Evolutionary conservation across 2,329 filamentous ascomycete genomes (phyloP).

Genomic region (Paraphoma sp.): DNA sequence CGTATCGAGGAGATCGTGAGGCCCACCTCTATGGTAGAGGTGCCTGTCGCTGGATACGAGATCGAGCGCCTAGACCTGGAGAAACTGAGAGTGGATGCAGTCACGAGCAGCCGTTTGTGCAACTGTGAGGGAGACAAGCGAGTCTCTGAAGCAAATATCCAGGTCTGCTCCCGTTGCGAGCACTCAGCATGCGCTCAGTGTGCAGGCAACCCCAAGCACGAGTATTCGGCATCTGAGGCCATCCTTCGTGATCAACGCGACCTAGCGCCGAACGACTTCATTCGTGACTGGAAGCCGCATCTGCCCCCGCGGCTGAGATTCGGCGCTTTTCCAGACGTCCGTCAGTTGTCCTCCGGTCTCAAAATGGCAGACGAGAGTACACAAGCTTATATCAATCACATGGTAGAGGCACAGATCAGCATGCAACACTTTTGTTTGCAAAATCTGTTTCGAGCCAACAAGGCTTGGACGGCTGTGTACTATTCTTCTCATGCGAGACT

Average conservation of each 20-base stretch:
- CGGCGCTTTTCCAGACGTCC: conserved; percentile 20
- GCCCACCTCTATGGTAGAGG: neutral
- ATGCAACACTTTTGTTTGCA: conserved; percentile 19
- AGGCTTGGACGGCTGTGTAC: conserved; percentile 54
- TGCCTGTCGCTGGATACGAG: neutral
- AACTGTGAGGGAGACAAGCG: conserved; percentile 61
- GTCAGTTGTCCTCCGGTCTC: neutral
- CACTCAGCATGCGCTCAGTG: conserved; percentile 64
- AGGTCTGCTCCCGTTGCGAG: conserved; percentile 58
- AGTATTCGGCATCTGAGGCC: conserved; percentile 38
- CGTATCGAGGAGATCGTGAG: neutral
- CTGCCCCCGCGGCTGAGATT: conserved; percentile 32
- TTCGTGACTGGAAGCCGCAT: conserved; percentile 45
- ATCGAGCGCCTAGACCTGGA: conserved; percentile 13
- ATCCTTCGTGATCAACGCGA: conserved; percentile 33
- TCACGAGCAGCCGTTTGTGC: conserved; percentile 57
- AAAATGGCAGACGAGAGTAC: neutral
- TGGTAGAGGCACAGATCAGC: conserved; percentile 14
- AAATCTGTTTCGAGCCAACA: conserved; percentile 29
- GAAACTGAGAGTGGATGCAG: conserved; percentile 29
- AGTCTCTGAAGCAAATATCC: conserved; percentile 49
- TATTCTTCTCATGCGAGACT: conserved; percentile 47
- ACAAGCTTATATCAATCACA: conserved; percentile 9
- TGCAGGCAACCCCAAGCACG: conserved; percentile 61
- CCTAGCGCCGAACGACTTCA: conserved; percentile 52